Base-by-base conservation (phyloP, 257 asterid genomes). In the Henckelia pumila region DNA sequence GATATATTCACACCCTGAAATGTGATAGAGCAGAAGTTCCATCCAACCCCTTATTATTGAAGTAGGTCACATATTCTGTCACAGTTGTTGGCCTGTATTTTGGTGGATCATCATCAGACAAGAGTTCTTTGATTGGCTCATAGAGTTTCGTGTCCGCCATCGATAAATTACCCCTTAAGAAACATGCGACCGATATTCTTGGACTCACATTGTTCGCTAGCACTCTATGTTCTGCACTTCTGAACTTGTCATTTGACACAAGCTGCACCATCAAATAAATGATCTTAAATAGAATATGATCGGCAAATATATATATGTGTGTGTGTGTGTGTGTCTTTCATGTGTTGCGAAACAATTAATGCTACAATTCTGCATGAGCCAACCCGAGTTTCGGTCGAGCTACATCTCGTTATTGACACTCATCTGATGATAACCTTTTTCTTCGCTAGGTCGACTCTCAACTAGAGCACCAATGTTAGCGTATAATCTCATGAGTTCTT, bases 141-240 rank as follows among this genome's bases (percentile, higher is more conserved):
- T 74, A 81, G 2, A 76, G 1, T 61, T 81, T 83, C n/a, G 69
- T 3, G 5, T 72, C 73, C 16, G 83, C 83, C 71, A 77, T 62
- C 69, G 50, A 40, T 40, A 76, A 47, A n/a, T 79, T 81, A 0
- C 89, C 83, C 6, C 78, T 76, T 33, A 86, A 81, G 68, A 86
- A 86, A 64, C 82, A 69, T 5, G 89, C 92, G 20, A 73, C 81
- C 6, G 84, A 86, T 1, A 81, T 80, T 68, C 92, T 68, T 19
- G 87, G 92, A 11, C 86, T 81, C 1, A 1, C 50, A 9, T 5
- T 71, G 19, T 74, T 85, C 2, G 78, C 84, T 7, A 78, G 23
- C 9, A 85, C 95, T 67, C 92, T 78, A 29, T 88, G 95, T 20
- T 81, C 78, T 1, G 82, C 64, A 62, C 95, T 88, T n/a, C 70